Base-by-base conservation (phyloP, 352 stramenopile genomes). In the Pythium utonaiense region DNA sequence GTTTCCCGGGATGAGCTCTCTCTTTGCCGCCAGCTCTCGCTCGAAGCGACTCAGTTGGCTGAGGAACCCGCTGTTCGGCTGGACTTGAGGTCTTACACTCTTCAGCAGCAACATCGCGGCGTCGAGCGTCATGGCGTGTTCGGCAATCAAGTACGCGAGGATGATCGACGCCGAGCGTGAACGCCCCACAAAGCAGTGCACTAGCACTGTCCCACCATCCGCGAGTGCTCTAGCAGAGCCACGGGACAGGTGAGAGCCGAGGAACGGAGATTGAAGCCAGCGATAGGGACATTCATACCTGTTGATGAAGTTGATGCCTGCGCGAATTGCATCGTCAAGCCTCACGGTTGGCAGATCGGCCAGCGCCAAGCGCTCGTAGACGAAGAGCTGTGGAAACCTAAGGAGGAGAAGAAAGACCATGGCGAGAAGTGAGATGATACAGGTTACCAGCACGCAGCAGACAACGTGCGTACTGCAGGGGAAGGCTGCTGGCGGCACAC, bases 141-240 rank as follows among this genome's bases (percentile, higher is more conserved):
- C 66, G 7, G 65, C 55, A 16, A 94, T 79, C 12, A 94, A 60
- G 49, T 81, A 91, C 16, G 75, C 85, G 21, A 92, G 60, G 6
- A 94, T 55, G 40, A 94, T 73, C 0, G 82, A 80, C 21, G 75
- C 78, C 3, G 82, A 92, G 6, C 85, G 76, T n/a, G 78, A 89
- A 3, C 73, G 68, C 1, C 85, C 85, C 47, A 86, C 72, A 25
- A 80, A 89, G 56, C 85, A 94, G 53, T 94, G 85, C 44, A 94
- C 80, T 25, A 93, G 77, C 17, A 90, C 80, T 8, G 73, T 70
- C n/a, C 78, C 76, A 31, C 74, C 72, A 0, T 40, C 38, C 9
- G 40, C 58, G 3, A 90, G 50, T 1, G 78, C 74, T 8, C 77
- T 89, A 51, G 21, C 40, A 5, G 27, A 38, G 14, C 25, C 21